Evolutionary conservation across 768 basidiomycete genomes (phyloP), one percentile per base, ranked within the genome.

Genomic region (Tulasnella sp.): DNA sequence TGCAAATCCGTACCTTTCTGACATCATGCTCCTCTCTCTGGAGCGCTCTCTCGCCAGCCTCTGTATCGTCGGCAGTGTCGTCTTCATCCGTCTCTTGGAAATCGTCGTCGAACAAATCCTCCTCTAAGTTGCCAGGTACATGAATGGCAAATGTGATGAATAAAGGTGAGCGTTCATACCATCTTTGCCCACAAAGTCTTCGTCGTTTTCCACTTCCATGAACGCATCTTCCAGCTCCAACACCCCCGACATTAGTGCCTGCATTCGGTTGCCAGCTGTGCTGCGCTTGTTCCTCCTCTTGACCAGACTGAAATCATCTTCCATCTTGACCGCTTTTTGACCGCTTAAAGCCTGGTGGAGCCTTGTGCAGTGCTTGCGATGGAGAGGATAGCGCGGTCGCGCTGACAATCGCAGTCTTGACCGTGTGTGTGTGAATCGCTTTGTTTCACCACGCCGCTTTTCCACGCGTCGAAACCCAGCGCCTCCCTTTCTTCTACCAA

Each of bases 141-240:
- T 79, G 44, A 40, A 32, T 18, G 5, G 39, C n/a, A 44, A 11
- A 44, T 44, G 7, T 1, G 18, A 37, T n/a, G 26, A 29, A n/a
- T 20, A 37, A 32, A 32, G 26, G 20, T 51, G 46, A 10, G 32
- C 29, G 18, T n/a, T 40, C 75, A 37, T 32, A 78, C 78, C 78
- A 79, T 57, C 78, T 78, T 79, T 79, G 37, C 37, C n/a, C 18
- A 79, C 67, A 71, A 79, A 79, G 18, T 79, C 78, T 57, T 79
- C 78, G 61, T 79, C 78, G 67, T 79, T 78, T 61, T 79, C 78
- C 5, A 78, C 69, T 61, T 79, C 78, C 77, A 79, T 55, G 77
- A 79, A 79, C 10, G 40, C 77, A 51, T 79, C 78, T 57, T 79
- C 78, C 15, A 39, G 40, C 26, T 75, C 74, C 55, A 77, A 79